These are phyloP conservation scores for Talaromyces albobiverticillius DNA, from an alignment of 2,329 filamentous ascomycete species.

Conservation along the genomic window DNA sequence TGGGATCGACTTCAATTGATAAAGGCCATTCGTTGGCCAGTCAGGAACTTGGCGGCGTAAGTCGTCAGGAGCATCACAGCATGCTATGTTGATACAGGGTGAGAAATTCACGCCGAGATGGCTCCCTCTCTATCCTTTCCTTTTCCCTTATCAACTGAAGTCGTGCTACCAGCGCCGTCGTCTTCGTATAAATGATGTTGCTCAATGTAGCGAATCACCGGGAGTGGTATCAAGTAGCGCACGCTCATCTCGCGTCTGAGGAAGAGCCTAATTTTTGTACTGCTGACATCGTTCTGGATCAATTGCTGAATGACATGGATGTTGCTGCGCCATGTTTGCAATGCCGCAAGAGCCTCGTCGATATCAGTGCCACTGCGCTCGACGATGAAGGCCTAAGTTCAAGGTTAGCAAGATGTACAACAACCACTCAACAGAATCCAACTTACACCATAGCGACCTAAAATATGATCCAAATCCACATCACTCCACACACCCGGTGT, in stretches of 20 bases:
- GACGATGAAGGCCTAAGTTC: conserved; percentile 66
- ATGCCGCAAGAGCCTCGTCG: conserved; percentile 76
- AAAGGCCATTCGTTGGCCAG: too few relatives aligned
- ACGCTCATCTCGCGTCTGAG: conserved; percentile 78
- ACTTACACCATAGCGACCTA: conserved; percentile 69
- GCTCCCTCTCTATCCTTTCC: conserved; percentile 23
- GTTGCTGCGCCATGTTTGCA: conserved; percentile 80
- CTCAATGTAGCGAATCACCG: conserved; percentile 72
- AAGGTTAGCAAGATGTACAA: neutral
- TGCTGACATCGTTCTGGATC: conserved; percentile 81
- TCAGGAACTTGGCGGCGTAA: too few relatives aligned
- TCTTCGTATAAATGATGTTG: conserved; percentile 65
- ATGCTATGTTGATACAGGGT: neutral
- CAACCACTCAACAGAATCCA: neutral
- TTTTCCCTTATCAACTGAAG: conserved; percentile 34
- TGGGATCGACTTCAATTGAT: too few relatives aligned
- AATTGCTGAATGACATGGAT: conserved; percentile 86
- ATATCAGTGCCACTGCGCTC: conserved; percentile 86
- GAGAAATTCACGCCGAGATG: conserved; percentile 24
- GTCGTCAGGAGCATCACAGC: too few relatives aligned
- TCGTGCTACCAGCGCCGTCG: conserved; percentile 29
- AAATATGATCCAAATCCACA: conserved; percentile 81
- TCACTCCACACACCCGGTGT: conserved; percentile 73
- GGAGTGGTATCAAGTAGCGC: conserved; percentile 69
- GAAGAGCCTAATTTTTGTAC: conserved; percentile 77